Base-by-base conservation (phyloP, 2,329 filamentous ascomycete genomes). In the Sarocladiaceae sp. region DNA sequence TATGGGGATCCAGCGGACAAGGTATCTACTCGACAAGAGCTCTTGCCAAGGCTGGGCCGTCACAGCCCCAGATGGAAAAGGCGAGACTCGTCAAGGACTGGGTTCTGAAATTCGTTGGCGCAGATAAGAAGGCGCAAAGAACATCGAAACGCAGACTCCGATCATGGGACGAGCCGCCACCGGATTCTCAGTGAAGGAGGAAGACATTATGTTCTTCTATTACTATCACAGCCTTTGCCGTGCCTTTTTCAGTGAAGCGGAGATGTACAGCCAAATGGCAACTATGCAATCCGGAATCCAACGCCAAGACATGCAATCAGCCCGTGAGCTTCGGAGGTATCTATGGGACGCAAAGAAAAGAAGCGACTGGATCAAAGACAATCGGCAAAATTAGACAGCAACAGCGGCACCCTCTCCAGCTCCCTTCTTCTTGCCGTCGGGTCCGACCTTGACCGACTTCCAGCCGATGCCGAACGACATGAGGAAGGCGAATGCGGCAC, bases 71-170 rank as follows among this genome's bases (percentile, higher is more conserved):
- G 55, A 54, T 80, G 6, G 66, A 70, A 21, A 90, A 86, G 62
- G 74, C 84, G 19, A 72, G 67, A 50, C 72, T 70, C 39, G 87
- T 94, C 27, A 78, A 76, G 53, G 78, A 84, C 50, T 96, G 89
- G 89, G 78, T 88, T 7, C 61, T 81, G 46, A 68, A 71, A 29
- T 93, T 91, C 61, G 80, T 94, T 4, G 70, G 70, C 3, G 57
- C 57, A 2, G 66, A 62, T 35, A 27, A 52, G 6, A 48, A 40
- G 7, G 45, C 43, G 6, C 53, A 19, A 12, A 53, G 47, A 15
- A 51, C 44, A 21, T 50, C 26, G 13, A 44, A 21, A 27, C 21
- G 46, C 6, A 41, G 45, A 19, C 48, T 50, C 29, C 49, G 51
- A 31, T 62, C 58, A 16, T 69, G 65, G 66, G 65, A 68, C 46